A percentile compares a stretch with the other conserved stretches of the same genome.
These are phyloP conservation scores for Scolecobasidium constrictum DNA, from an alignment of 2,329 filamentous ascomycete genomes.

Conservation along the genomic window DNA sequence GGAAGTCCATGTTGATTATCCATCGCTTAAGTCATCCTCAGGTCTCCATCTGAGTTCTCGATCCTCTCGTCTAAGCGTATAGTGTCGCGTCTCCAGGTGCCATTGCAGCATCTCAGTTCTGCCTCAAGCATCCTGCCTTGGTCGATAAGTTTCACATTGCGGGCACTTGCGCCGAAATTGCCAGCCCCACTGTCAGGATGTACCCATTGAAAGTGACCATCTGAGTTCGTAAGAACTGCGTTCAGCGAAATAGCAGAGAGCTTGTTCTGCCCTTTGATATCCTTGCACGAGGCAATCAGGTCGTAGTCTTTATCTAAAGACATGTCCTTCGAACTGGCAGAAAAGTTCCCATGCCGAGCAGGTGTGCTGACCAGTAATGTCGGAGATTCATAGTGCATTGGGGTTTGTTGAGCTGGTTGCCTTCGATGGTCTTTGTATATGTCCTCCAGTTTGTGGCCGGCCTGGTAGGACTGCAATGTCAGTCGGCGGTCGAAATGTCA, in stretches of 20 bases:
- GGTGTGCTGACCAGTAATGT: background rate
- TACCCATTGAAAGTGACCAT: constrained; percentile 10
- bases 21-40: background rate
- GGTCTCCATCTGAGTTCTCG: constrained; percentile 9
- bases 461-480: background rate
- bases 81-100: constrained; percentile 2
- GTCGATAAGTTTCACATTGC: constrained; percentile 7
- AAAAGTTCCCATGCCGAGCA: constrained; percentile 9
- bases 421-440: constrained; percentile 7
- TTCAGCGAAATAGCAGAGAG: constrained; percentile 8
- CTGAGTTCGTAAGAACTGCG: constrained; percentile 5
- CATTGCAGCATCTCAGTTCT: constrained; percentile 3
- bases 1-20: background rate
- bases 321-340: constrained; percentile 2
- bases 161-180: constrained; percentile 9
- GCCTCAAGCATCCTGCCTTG: constrained; percentile 5
- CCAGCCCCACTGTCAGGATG: background rate
- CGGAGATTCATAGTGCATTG: background rate
- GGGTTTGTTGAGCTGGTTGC: background rate
- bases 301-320: constrained; percentile 6
- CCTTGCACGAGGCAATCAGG: constrained; percentile 5
- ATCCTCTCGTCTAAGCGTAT: constrained; percentile 9
- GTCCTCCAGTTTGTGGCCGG: constrained; percentile 9
- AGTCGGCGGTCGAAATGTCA: background rate
- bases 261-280: background rate